These are phyloP conservation scores for Boletus holoroseus DNA, from an alignment of 1,284 basidiomycete species.

Conservation along the genomic window DNA sequence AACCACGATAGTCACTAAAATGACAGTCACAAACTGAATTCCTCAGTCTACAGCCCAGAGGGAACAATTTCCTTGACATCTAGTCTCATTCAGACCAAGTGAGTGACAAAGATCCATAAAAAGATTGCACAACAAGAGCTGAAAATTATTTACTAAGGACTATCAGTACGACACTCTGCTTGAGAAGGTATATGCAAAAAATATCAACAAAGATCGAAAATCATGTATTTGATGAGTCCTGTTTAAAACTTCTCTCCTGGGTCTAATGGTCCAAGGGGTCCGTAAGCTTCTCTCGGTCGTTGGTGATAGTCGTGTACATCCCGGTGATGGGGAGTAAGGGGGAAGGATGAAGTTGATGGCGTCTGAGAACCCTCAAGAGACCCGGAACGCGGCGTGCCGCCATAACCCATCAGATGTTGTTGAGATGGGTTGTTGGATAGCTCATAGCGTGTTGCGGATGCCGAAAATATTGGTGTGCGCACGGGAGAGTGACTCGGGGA, in stretches of 20 bases:
- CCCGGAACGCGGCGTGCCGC: slow-evolving; percentile 47
- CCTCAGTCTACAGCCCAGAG: not conserved
- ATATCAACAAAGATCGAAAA: slow-evolving; percentile 12
- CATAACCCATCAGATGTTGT: slow-evolving; percentile 47
- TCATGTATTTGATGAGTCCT: slow-evolving; percentile 6
- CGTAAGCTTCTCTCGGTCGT: slow-evolving; percentile 51
- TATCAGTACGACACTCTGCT: slow-evolving; percentile 3
- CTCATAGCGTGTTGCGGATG: slow-evolving; percentile 53
- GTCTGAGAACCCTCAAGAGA: slow-evolving; percentile 39
- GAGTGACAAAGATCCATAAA: slow-evolving; percentile 4
- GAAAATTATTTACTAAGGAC: not conserved
- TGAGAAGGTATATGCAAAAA: slow-evolving; percentile 4
- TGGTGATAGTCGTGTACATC: slow-evolving; percentile 40
- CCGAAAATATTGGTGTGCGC: slow-evolving; percentile 36
- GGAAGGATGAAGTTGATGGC: slow-evolving; percentile 46
- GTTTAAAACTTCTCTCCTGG: slow-evolving; percentile 42
- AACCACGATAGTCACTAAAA: not conserved
- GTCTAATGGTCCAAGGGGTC: slow-evolving; percentile 73
- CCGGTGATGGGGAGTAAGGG: slow-evolving; percentile 36
- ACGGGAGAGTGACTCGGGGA: slow-evolving; percentile 37
- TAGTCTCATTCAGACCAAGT: slow-evolving; percentile 2
- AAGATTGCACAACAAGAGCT: slow-evolving; percentile 19
- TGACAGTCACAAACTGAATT: not conserved
- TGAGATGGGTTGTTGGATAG: slow-evolving; percentile 49
- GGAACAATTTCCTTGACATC: not conserved